A percentile compares a stretch with the other conserved stretches of the same genome.
phyloP scores from a whole-genome alignment of 805 yeast species.

The Saccharomycopsis sp. region DNA sequence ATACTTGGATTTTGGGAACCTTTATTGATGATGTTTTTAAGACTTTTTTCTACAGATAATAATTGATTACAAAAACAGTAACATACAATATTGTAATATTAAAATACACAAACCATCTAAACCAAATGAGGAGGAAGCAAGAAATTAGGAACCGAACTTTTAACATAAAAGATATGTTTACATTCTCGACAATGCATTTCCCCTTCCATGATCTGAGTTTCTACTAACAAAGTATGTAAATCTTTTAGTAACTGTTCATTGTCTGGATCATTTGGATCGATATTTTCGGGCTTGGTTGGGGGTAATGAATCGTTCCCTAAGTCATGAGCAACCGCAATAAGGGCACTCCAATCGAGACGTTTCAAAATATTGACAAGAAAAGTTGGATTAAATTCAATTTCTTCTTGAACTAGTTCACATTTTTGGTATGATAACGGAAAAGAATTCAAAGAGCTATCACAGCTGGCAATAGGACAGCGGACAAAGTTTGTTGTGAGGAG shows the following conservation, averaged over 20 bases:
- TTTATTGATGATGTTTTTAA: constrained; percentile 36
- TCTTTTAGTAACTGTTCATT: constrained; percentile 51
- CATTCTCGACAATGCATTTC: constrained; percentile 83
- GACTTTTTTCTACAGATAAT: constrained; percentile 19
- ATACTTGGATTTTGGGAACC: constrained; percentile 48
- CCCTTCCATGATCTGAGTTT: constrained; percentile 82
- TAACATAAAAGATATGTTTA: constrained; percentile 78
- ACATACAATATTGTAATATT: constrained; percentile 38
- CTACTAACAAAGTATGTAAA: constrained; percentile 67
- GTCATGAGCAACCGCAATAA: constrained; percentile 67
- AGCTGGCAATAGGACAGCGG: constrained; percentile 78
- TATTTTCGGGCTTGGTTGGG: constrained; percentile 40
- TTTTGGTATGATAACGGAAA: constrained; percentile 68
- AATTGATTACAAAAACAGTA: constrained; percentile 39
- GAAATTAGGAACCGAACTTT: constrained; percentile 90
- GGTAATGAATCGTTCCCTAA: constrained; percentile 58
- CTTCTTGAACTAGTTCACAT: constrained; percentile 66
- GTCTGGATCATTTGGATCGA: constrained; percentile 38
- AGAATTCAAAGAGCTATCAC: constrained; percentile 62
- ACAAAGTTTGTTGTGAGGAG: constrained; percentile 93
- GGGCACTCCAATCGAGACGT: constrained; percentile 82
- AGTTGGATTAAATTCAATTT: constrained; percentile 72
- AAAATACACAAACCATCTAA: too few relatives aligned
- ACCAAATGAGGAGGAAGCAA: constrained; percentile 87
- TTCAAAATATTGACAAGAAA: constrained; percentile 68